Base-by-base conservation (phyloP, 2,329 filamentous ascomycete genomes). In the Fusarium domesticum region DNA sequence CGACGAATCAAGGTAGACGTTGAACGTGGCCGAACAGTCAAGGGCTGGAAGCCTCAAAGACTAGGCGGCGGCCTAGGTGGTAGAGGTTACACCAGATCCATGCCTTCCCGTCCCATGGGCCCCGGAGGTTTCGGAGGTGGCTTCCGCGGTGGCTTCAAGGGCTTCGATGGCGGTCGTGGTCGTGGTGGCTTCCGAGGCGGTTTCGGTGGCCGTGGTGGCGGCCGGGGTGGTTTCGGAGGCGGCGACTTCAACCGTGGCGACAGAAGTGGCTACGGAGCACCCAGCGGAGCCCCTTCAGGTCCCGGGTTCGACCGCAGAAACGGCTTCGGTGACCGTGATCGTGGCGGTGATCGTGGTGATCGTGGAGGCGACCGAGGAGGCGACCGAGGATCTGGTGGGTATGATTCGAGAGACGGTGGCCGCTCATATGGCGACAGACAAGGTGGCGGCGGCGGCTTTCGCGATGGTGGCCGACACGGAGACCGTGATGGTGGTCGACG, bases 1-100 rank as follows among this genome's bases (percentile, higher is more conserved):
- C 84, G 92, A 63, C 84, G 86, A 60, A 88, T 97, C 62, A 83
- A 96, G 64, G 90, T 97, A 61, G 93, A 98, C 65, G 92, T 97
- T 49, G 93, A 98, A 71, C 85, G 93, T 63, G 93, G 93, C 56
- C 86, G 93, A 58, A 97, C 93, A 23, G 89, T 96, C 32, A 87
- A 88, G 63, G 89, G 87, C 37, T 98, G 93, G 93, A 87, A 88
- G 63, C 93, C 93, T 50, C 85, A 88, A 57, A 85, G 93, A 53
- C 85, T 95, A 40, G 93, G 92, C 45, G 93, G 93, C 54, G 93
- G 93, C 36, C 80, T 96, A 3, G 93, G 93, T 51, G 92, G 92
- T 35, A 84, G 93, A 60, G 87, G 89, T 53, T 97, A 97, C 69
- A 97, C 92, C 45, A 95, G 92, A 69, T 81, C 84, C 14, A 76